phyloP scores from a whole-genome alignment of 2,329 filamentous ascomycete species.

The Botryosphaeria dothidea region DNA sequence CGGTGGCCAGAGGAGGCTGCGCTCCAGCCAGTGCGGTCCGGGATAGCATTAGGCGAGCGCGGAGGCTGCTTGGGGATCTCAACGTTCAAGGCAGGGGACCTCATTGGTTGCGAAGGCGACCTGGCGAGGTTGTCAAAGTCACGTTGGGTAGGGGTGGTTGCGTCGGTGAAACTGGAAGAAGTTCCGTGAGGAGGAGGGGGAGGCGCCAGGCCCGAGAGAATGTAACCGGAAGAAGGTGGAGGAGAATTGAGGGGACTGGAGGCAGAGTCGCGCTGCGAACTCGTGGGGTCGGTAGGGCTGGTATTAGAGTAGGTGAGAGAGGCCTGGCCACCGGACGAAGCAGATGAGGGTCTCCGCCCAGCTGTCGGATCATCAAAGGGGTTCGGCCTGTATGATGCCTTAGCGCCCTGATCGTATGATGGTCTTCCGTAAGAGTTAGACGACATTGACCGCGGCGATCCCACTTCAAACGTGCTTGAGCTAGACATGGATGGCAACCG shows the following conservation, averaged over 20 bases:
- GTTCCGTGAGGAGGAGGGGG: slow-evolving; percentile 13
- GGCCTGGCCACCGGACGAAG: slow-evolving; percentile 7
- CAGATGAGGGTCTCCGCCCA: slow-evolving; percentile 16
- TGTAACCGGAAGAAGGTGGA: slow-evolving; percentile 3
- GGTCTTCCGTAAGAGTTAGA: slow-evolving; percentile 18
- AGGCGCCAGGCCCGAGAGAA: slow-evolving; percentile 15
- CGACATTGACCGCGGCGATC: slow-evolving; percentile 24
- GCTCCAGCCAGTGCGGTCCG: slow-evolving; percentile 13
- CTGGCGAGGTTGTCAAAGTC: slow-evolving; percentile 15
- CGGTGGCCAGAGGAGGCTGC: slow-evolving; percentile 16
- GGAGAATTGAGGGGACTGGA: slow-evolving; percentile 9
- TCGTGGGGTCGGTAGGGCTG: slow-evolving; percentile 17
- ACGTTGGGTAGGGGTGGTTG: slow-evolving; percentile 16
- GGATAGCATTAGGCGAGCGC: slow-evolving; percentile 1
- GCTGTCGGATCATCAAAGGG: slow-evolving; percentile 18
- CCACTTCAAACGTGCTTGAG: slow-evolving; percentile 29
- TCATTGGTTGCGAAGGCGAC: slow-evolving; percentile 9
- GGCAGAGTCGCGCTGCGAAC: slow-evolving; percentile 18
- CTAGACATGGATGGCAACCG: slow-evolving; percentile 35
- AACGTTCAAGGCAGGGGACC: slow-evolving; percentile 16
- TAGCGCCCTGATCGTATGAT: slow-evolving; percentile 17
- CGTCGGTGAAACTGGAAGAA: slow-evolving; percentile 1
- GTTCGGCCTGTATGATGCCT: slow-evolving; percentile 9
- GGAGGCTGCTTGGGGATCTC: slow-evolving; percentile 19
- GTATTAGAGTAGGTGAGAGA: slow-evolving; percentile 14